phyloP scores from a whole-genome alignment of 2,329 filamentous ascomycete genomes.

The Zarea fungicola region DNA sequence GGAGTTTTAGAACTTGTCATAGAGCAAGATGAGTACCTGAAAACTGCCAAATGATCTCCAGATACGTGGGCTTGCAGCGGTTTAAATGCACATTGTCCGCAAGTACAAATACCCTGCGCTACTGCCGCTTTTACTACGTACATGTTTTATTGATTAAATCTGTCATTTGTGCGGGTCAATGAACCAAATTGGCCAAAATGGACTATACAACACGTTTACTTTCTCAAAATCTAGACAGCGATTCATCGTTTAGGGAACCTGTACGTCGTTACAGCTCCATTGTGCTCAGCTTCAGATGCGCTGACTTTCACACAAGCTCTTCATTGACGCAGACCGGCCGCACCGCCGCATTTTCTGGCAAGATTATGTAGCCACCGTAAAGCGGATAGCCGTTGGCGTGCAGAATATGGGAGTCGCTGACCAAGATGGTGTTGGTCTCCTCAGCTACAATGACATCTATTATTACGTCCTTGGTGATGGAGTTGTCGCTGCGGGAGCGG shows the following conservation, averaged over 20 bases:
- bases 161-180: too few relatives aligned
- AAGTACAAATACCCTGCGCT: too few relatives aligned
- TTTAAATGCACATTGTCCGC: too few relatives aligned
- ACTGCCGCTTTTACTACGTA: too few relatives aligned
- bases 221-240: not conserved
- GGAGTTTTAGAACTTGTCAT: too few relatives aligned
- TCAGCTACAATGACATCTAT: constrained; percentile 9
- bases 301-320: not conserved
- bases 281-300: not conserved
- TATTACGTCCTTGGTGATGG: constrained; percentile 10
- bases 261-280: not conserved
- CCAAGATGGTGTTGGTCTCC: constrained; percentile 7
- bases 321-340: constrained; percentile 4
- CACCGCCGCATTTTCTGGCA: not conserved
- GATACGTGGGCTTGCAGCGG: too few relatives aligned
- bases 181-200: too few relatives aligned
- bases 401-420: not conserved
- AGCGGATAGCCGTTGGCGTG: constrained; percentile 6
- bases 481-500: not conserved
- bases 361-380: not conserved
- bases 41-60: too few relatives aligned
- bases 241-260: not conserved
- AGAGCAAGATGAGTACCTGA: too few relatives aligned
- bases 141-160: too few relatives aligned
- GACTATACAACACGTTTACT: constrained; percentile 1